Percentiles rank a stretch among this genome's conserved stretches.
phyloP scores from a whole-genome alignment of 2,329 filamentous ascomycete species.

The Fusarium pseudonygamai region DNA sequence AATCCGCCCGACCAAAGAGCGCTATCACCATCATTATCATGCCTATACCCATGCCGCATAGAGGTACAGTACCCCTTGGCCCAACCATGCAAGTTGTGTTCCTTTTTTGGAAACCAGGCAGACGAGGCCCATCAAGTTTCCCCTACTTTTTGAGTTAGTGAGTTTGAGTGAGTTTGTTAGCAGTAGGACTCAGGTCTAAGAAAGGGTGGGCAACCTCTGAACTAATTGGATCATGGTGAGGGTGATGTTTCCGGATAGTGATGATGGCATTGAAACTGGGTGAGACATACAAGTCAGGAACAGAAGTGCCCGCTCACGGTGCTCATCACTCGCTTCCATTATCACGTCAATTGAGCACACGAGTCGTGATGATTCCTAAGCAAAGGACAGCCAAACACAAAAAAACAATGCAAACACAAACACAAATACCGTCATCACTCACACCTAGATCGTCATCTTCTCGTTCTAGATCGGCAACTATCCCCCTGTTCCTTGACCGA shows the following conservation, averaged over 20 bases:
- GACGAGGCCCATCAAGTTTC: background rate
- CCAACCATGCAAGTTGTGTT: constrained; percentile 7
- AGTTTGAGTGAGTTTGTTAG: background rate
- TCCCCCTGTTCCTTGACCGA: constrained; percentile 11
- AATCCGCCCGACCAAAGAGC: background rate
- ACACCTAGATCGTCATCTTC: constrained; percentile 23
- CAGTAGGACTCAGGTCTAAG: background rate
- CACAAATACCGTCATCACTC: constrained; percentile 25
- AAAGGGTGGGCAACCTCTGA: constrained; percentile 1
- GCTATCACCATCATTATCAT: constrained; percentile 19
- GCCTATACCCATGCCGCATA: background rate
- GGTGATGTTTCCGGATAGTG: constrained; percentile 7
- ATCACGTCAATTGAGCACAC: constrained; percentile 1
- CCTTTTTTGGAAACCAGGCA: constrained; percentile 22
- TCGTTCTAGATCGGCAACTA: constrained; percentile 14
- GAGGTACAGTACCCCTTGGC: background rate
- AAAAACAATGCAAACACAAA: background rate
- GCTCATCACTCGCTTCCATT: background rate
- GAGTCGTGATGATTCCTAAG: background rate
- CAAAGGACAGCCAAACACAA: background rate
- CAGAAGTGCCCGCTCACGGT: background rate
- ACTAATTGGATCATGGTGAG: constrained; percentile 7
- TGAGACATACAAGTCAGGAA: constrained; percentile 10
- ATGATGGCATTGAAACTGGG: constrained; percentile 1
- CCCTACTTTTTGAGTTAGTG: constrained; percentile 13